These are phyloP conservation scores for Elymus sibiricus DNA, from an alignment of 176 grass and related monocot genomes.

Conservation along the genomic window DNA sequence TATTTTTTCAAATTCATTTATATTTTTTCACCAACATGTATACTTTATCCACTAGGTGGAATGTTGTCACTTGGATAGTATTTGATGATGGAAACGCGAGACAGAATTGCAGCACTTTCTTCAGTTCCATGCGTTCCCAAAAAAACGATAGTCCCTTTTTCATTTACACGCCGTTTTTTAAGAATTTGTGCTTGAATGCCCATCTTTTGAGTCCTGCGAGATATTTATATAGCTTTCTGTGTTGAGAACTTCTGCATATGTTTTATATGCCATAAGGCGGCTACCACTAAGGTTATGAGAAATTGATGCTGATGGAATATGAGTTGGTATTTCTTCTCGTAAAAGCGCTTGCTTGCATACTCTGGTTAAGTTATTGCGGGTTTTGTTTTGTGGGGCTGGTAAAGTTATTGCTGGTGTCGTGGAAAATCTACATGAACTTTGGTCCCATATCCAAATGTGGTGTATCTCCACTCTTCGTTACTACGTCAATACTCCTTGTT, in stretches of 20 bases:
- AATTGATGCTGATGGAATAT: no score
- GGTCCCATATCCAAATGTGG: no score
- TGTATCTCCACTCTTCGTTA: background rate
- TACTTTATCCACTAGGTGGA: constrained; percentile 17
- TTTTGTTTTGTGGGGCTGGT: no score
- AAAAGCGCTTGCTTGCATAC: background rate
- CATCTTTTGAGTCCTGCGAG: background rate
- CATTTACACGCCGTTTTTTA: background rate
- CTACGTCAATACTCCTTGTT: background rate
- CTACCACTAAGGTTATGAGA: no score
- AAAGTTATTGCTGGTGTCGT: background rate
- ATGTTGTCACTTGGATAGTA: background rate
- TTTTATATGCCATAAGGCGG: background rate
- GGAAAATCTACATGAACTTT: background rate
- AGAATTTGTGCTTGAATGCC: background rate
- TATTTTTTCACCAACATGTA: background rate
- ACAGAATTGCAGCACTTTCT: background rate
- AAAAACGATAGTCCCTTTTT: background rate
- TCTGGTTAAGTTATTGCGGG: no score
- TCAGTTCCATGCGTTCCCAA: background rate
- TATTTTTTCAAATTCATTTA: constrained; percentile 18
- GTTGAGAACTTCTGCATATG: background rate
- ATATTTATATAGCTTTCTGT: background rate
- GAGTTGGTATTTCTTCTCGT: no score
- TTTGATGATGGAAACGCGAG: background rate